Evolutionary conservation across 495 filamentous ascomycete species (phyloP), one percentile per base, ranked within the genome.

Genomic region (Trichoderma virens): DNA sequence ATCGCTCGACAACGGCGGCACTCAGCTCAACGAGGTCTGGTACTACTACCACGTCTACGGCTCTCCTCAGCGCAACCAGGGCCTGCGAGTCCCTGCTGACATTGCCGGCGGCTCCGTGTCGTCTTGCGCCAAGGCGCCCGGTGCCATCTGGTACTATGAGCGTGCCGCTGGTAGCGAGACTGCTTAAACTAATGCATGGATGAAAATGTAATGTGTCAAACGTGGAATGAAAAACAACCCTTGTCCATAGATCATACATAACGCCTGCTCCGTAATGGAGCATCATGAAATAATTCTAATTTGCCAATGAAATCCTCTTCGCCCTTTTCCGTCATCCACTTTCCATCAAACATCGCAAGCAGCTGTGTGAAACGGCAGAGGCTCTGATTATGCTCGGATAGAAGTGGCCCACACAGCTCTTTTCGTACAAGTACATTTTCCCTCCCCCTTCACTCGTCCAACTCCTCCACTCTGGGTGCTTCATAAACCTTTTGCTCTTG

Each of bases 381-480:
- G 23, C 51, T 13, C 47, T 25, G 2, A 28, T n/a, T 27, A 2
- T 56, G 23, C 23, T n/a, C 13, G 9, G 9, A 0, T 14, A 9
- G 23, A 25, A 4, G 51, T 16, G 25, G 30, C 27, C 11, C 25
- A 30, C 13, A 2, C 51, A 18, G 23, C 13, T 14, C 51, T 56
- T 28, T 30, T 28, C 51, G 16, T 27, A 56, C 27, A 56, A 56
- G 13, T 30, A 27, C 27, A 28, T 27, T 61, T 38, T 16, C 16
- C 25, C 16, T 34, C 18, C 59, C 64, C 70, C 77, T 69, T 78
- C 78, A 87, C 67, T 89, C 86, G 41, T 79, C 82, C 8, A 84
- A 78, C 67, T 91, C 88, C 71, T 91, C 88, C 7, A 91, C 86
- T 47, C 79, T 77, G 0, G 88, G 83, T 2, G 82, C 76, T 39